phyloP scores from a whole-genome alignment of 1,284 basidiomycete species.

The Cutaneotrichosporon sp. region DNA sequence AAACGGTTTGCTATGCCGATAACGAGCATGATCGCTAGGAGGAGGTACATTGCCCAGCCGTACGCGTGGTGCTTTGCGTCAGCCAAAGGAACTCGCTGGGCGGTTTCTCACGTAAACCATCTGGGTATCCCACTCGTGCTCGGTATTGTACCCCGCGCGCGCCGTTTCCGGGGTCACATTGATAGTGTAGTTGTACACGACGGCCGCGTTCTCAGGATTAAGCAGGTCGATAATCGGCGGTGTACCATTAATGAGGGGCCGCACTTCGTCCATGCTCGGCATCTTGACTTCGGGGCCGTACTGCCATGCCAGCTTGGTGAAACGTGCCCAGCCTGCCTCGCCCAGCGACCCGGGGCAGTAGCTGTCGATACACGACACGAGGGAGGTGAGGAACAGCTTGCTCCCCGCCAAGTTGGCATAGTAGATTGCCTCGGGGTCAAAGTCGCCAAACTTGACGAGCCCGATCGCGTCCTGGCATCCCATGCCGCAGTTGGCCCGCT shows the following conservation, averaged over 20 bases:
- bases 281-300: background rate
- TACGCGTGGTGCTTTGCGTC: slow-evolving; percentile 23
- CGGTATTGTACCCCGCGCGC: background rate
- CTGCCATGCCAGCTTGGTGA: background rate
- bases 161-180: background rate
- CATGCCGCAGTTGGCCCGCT: too few relatives aligned
- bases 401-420: too few relatives aligned
- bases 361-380: slow-evolving; percentile 15
- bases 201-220: background rate
- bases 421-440: too few relatives aligned
- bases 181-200: background rate
- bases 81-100: background rate
- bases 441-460: too few relatives aligned
- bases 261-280: background rate
- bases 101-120: background rate
- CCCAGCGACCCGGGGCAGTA: slow-evolving; percentile 14
- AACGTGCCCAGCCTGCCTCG: slow-evolving; percentile 7
- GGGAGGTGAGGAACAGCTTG: slow-evolving; percentile 11
- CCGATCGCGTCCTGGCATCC: too few relatives aligned
- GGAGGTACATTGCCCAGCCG: slow-evolving; percentile 23
- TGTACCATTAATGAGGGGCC: background rate
- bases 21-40: slow-evolving; percentile 16
- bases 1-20: slow-evolving; percentile 19
- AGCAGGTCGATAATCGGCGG: slow-evolving; percentile 3
- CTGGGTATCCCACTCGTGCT: background rate